Conservation (phyloP, 2,329 filamentous ascomycete genomes). For the Colletotrichum siamense region DNA sequence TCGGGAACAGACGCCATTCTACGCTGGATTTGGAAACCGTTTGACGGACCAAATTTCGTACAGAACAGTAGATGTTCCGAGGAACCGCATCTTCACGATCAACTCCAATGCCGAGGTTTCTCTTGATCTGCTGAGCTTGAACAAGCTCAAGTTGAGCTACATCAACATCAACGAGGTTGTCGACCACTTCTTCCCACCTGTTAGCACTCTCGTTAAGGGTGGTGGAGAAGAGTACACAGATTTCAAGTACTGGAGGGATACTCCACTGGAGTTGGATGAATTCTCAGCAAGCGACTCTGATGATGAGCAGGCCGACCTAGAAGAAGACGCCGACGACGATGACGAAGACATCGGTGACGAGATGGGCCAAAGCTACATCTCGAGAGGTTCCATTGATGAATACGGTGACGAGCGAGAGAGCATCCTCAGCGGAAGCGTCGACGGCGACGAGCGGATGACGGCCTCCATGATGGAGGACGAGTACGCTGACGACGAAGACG, state of each 20-base stretch:
- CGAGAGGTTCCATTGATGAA: constrained; percentile 53
- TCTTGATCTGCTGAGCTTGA: constrained; percentile 86
- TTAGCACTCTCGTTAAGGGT: constrained; percentile 83
- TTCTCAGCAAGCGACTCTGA: constrained; percentile 84
- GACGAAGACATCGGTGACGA: constrained; percentile 50
- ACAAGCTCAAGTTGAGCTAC: constrained; percentile 96
- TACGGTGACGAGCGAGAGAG: constrained; percentile 49
- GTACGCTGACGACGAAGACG: constrained; percentile 36
- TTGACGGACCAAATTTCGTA: constrained; percentile 97
- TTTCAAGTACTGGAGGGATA: constrained; percentile 94
- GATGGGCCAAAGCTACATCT: constrained; percentile 62
- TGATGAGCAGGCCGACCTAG: constrained; percentile 48
- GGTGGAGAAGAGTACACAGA: constrained; percentile 96
- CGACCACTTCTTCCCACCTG: constrained; percentile 96
- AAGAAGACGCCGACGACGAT: constrained; percentile 58
- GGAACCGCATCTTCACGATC: constrained; percentile 96
- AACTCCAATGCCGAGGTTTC: constrained; percentile 97
- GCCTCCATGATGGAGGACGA: constrained; percentile 44
- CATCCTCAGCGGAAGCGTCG: constrained; percentile 46
- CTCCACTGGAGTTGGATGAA: constrained; percentile 82
- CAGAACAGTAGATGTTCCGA: constrained; percentile 92
- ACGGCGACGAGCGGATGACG: constrained; percentile 47
- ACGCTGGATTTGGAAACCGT: constrained; percentile 95
- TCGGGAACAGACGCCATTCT: constrained; percentile 81
- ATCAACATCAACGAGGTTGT: constrained; percentile 97